A percentile compares a stretch with the other conserved stretches of the same genome.
These are phyloP conservation scores for Anastatica hierochuntica DNA, from an alignment of 345 rosid species.

Conservation along the genomic window DNA sequence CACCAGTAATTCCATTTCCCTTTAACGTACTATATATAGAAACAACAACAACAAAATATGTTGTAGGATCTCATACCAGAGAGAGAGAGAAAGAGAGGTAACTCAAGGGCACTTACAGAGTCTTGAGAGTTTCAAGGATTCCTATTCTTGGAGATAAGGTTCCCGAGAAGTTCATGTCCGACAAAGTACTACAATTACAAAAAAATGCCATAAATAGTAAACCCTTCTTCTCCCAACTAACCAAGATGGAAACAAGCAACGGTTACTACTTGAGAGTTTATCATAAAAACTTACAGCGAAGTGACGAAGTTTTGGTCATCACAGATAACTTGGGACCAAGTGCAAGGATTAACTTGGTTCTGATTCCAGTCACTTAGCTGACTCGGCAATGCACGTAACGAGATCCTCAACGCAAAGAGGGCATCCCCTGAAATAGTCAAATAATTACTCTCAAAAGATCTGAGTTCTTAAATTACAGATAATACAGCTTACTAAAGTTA, in stretches of 20 bases:
- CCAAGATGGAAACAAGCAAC: too few relatives aligned
- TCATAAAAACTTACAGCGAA: constrained; percentile 77
- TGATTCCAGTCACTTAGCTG: constrained; percentile 76
- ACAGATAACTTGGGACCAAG: constrained; percentile 79
- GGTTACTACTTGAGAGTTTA: too few relatives aligned
- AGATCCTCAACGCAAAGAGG: constrained; percentile 38
- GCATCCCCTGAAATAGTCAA: constrained; percentile 94
- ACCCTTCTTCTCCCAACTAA: too few relatives aligned
- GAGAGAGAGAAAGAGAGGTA: background rate
- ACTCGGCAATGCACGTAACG: constrained; percentile 38
- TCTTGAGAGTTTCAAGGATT: constrained; percentile 42
- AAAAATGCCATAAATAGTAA: too few relatives aligned
- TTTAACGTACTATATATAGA: constrained; percentile 60
- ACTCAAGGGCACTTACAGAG: constrained; percentile 48
- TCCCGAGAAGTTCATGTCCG: constrained; percentile 76
- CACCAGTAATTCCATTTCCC: constrained; percentile 83
- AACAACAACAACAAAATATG: too few relatives aligned
- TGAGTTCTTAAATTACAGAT: too few relatives aligned
- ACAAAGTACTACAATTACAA: constrained; percentile 58
- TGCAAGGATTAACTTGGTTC: constrained; percentile 81
- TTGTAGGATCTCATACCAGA: too few relatives aligned
- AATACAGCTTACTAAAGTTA: too few relatives aligned
- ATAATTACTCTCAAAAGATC: too few relatives aligned
- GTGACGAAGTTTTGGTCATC: constrained; percentile 38
- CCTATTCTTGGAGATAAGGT: constrained; percentile 62